phyloP scores from a whole-genome alignment of 495 filamentous ascomycete genomes.

The Daldinia caldariorum region DNA sequence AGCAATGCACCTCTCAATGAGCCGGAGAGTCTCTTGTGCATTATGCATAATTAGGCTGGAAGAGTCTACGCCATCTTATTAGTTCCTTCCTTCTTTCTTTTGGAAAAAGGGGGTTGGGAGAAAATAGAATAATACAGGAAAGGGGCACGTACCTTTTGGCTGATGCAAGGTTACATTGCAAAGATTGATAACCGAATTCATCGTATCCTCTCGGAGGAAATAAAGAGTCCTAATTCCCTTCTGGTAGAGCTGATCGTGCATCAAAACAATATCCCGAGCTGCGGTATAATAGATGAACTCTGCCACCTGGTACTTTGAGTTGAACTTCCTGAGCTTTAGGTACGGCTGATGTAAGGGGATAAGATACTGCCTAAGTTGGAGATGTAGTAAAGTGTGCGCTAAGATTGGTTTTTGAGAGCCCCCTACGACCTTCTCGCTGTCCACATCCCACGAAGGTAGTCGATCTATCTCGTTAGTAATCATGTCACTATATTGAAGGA shows the following conservation, averaged over 20 bases:
- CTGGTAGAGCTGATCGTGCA: constrained; percentile 46
- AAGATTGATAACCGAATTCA: constrained; percentile 48
- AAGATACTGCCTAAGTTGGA: constrained; percentile 50
- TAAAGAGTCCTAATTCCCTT: constrained; percentile 47
- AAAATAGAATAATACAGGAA: neutral
- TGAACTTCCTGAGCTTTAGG: constrained; percentile 45
- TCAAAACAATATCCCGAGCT: constrained; percentile 49
- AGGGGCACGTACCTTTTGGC: constrained; percentile 49
- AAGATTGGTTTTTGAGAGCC: constrained; percentile 43
- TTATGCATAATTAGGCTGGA: constrained; percentile 44
- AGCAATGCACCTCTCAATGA: constrained; percentile 48
- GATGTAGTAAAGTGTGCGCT: constrained; percentile 46
- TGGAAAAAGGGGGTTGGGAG: neutral
- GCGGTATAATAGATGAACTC: constrained; percentile 51
- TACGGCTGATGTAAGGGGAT: constrained; percentile 49
- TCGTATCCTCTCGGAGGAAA: constrained; percentile 49
- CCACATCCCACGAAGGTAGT: constrained; percentile 48
- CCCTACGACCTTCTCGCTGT: constrained; percentile 27
- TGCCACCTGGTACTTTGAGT: constrained; percentile 43
- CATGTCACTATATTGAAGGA: constrained; percentile 49
- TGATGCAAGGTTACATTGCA: constrained; percentile 61
- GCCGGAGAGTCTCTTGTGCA: constrained; percentile 44
- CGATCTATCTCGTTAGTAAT: constrained; percentile 48
- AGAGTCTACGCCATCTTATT: constrained; percentile 38
- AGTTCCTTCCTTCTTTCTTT: constrained; percentile 17